A percentile compares a stretch with the other conserved stretches of the same genome.
phyloP scores from a whole-genome alignment of 352 stramenopile species.

The Globisporangium megalacanthum region DNA sequence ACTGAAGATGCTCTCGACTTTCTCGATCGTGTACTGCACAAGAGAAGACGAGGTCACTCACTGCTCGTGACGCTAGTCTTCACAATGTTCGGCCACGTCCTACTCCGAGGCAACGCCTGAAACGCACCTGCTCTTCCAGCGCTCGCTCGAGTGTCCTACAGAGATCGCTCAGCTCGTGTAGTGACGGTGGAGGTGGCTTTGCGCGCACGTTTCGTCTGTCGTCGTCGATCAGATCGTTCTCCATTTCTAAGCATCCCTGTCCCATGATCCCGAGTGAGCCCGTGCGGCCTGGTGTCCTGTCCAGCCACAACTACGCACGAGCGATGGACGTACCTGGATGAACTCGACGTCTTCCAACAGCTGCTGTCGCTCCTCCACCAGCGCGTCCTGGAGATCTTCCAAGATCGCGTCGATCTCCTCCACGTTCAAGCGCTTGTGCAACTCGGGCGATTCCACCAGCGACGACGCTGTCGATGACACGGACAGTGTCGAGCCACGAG shows the following conservation, averaged over 20 bases:
- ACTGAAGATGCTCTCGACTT: constrained; percentile 35
- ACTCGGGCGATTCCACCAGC: constrained; percentile 51
- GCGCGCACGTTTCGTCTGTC: constrained; percentile 40
- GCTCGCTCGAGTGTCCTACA: constrained; percentile 52
- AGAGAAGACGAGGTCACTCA: neutral
- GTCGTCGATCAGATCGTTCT: constrained; percentile 77
- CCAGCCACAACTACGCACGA: too few species aligned
- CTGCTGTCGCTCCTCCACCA: constrained; percentile 52
- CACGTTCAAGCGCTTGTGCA: constrained; percentile 53
- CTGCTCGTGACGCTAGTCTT: too few species aligned
- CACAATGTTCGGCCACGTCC: too few species aligned
- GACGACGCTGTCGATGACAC: constrained; percentile 43
- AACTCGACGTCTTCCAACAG: constrained; percentile 83
- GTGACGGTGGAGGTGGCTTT: constrained; percentile 33
- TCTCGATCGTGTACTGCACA: constrained; percentile 25
- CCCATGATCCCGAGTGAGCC: too few species aligned
- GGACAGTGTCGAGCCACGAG: constrained; percentile 59
- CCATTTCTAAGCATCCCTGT: constrained; percentile 79
- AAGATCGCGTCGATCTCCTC: constrained; percentile 70
- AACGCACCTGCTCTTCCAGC: constrained; percentile 46
- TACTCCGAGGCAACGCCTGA: too few species aligned
- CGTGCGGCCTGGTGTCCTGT: neutral
- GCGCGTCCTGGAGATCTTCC: constrained; percentile 45
- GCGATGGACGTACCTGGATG: constrained; percentile 43
- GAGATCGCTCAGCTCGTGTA: constrained; percentile 64